These are phyloP conservation scores for Zoysia pacifica DNA, from an alignment of 176 grass and related monocot species.

Conservation along the genomic window DNA sequence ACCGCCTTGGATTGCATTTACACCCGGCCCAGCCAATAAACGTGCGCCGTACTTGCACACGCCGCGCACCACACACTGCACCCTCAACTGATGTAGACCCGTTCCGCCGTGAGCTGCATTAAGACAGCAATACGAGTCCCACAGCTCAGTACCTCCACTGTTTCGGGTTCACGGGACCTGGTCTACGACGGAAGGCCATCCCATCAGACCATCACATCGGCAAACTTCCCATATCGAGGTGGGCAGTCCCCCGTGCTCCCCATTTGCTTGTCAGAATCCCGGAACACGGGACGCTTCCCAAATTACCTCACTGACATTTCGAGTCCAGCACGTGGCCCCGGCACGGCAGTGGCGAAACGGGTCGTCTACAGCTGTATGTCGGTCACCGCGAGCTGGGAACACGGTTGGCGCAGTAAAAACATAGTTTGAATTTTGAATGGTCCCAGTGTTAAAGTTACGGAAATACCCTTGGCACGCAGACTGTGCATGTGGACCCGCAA, in stretches of 20 bases:
- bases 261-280: conserved; percentile 7
- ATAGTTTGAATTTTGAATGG: not conserved
- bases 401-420: not conserved
- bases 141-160: fast-evolving
- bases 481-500: not conserved
- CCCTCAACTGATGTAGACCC: not conserved
- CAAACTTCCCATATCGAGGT: conserved; percentile 31
- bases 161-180: not conserved
- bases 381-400: not conserved
- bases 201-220: not conserved
- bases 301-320: not conserved
- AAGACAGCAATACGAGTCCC: fast-evolving
- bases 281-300: not conserved
- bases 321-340: fast-evolving
- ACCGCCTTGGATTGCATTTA: not conserved
- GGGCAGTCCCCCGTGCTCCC: not conserved
- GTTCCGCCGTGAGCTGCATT: not conserved
- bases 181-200: not conserved
- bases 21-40: not conserved
- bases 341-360: fast-evolving
- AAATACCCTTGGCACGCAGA: not conserved
- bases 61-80: not conserved
- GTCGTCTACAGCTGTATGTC: not conserved
- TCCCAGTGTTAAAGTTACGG: not conserved
- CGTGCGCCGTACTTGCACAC: not conserved